A percentile compares a stretch with the other conserved stretches of the same genome.
Evolutionary conservation across 2,329 filamentous ascomycete genomes (phyloP).

Genomic region (Colletotrichum filicis): DNA sequence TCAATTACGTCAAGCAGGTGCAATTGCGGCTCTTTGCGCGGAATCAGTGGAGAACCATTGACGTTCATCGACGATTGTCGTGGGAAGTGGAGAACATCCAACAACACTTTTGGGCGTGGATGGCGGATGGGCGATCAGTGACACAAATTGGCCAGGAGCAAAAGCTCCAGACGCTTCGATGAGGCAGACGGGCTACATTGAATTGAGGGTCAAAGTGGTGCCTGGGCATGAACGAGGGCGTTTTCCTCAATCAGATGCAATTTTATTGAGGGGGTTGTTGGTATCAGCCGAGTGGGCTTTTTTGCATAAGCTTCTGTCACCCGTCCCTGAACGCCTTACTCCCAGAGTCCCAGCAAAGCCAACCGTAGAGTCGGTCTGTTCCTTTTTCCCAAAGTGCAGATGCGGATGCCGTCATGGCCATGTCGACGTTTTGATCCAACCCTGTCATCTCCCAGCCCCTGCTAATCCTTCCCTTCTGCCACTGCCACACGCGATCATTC

Average conservation of each 20-base stretch:
- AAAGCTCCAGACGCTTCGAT: conserved; percentile 20
- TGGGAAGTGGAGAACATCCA: conserved; percentile 25
- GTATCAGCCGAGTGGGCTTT: background rate
- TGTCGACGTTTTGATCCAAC: conserved; percentile 17
- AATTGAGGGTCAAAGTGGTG: background rate
- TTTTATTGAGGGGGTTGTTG: conserved; percentile 12
- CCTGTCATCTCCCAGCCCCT: background rate
- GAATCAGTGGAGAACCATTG: conserved; percentile 27
- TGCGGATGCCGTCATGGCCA: conserved; percentile 10
- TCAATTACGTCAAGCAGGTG: conserved; percentile 37
- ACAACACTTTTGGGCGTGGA: background rate
- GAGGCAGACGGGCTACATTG: background rate
- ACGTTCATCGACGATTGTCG: conserved; percentile 27
- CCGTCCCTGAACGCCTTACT: conserved; percentile 30
- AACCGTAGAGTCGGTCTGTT: conserved; percentile 14
- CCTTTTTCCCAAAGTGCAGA: conserved; percentile 16
- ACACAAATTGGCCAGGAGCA: conserved; percentile 22
- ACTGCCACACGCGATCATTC: conserved; percentile 14
- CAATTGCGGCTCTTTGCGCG: conserved; percentile 29
- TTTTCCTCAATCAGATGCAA: conserved; percentile 10
- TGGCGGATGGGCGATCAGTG: conserved; percentile 22
- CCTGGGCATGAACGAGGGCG: background rate
- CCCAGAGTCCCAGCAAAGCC: conserved; percentile 22
- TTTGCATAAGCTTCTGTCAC: conserved; percentile 16
- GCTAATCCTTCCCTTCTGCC: background rate